phyloP scores from a whole-genome alignment of 2,329 filamentous ascomycete species.

The Colletotrichum destructivum region DNA sequence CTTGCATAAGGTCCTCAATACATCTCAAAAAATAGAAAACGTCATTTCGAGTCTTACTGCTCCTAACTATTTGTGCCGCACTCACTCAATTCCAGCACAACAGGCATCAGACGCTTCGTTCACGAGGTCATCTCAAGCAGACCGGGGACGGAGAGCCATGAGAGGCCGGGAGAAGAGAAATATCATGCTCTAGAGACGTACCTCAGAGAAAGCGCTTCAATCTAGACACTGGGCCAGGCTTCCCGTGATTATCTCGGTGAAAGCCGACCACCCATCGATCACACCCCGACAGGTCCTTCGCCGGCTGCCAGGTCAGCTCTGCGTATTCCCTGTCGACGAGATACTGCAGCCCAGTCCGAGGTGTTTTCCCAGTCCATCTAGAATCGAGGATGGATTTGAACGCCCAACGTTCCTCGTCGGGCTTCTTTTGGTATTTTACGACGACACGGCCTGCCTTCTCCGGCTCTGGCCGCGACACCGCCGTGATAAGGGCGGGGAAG shows the following conservation, averaged over 20 bases:
- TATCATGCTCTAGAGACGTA: no score
- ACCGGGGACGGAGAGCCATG: no score
- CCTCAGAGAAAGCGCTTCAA: slow-evolving; percentile 19
- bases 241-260: slow-evolving; percentile 12
- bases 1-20: no score
- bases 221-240: slow-evolving; percentile 25
- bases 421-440: slow-evolving; percentile 27
- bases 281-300: slow-evolving; percentile 32
- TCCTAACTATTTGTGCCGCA: no score
- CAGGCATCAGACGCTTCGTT: no score
- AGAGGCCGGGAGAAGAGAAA: no score
- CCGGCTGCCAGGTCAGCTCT: slow-evolving; percentile 36
- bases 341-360: slow-evolving; percentile 28
- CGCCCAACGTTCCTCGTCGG: slow-evolving; percentile 34
- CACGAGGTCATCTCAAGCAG: no score
- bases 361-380: slow-evolving; percentile 23
- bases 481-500: neutral
- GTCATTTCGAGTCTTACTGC: no score
- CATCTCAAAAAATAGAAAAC: no score
- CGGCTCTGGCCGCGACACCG: slow-evolving; percentile 28
- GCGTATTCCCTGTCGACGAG: slow-evolving; percentile 39
- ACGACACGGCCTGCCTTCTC: slow-evolving; percentile 31
- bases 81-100: no score
- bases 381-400: slow-evolving; percentile 35
- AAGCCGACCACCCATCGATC: slow-evolving; percentile 35